Conservation (phyloP, 2,329 filamentous ascomycete genomes). For the Bipolaris cookei region DNA sequence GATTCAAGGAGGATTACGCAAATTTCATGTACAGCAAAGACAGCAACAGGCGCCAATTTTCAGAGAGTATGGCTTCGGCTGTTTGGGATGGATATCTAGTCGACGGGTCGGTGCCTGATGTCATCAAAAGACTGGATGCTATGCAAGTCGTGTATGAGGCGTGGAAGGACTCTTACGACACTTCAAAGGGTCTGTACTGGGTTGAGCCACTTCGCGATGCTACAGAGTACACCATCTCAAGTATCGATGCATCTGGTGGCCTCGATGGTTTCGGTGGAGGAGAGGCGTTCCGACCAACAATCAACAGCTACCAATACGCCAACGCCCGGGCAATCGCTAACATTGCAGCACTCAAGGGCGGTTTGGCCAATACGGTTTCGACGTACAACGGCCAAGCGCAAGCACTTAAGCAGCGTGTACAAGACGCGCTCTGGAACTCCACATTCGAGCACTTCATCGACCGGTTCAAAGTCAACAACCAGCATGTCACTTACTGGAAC, state of each 20-base stretch:
- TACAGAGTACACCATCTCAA: constrained; percentile 55
- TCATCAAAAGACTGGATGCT: constrained; percentile 41
- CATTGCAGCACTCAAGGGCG: constrained; percentile 45
- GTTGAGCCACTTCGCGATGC: constrained; percentile 54
- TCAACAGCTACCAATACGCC: constrained; percentile 55
- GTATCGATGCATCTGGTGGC: constrained; percentile 52
- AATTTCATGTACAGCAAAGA: constrained; percentile 51
- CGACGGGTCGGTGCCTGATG: constrained; percentile 48
- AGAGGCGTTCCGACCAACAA: constrained; percentile 52
- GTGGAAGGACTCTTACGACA: constrained; percentile 51
- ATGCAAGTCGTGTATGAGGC: constrained; percentile 50
- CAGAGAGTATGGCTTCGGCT: constrained; percentile 52
- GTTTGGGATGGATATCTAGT: constrained; percentile 53
- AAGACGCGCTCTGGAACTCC: constrained; percentile 53
- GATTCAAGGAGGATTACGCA: constrained; percentile 54
- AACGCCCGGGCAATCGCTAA: constrained; percentile 53
- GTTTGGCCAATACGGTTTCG: constrained; percentile 14
- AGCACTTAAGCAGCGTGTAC: constrained; percentile 48
- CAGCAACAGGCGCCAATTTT: constrained; percentile 53
- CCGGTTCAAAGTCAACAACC: constrained; percentile 50
- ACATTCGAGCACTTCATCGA: constrained; percentile 56
- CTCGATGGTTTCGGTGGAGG: constrained; percentile 52
- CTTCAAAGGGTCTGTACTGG: constrained; percentile 52
- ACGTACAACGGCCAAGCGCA: constrained; percentile 36
- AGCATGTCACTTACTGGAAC: constrained; percentile 50